phyloP scores from a whole-genome alignment of 805 yeast genomes.

The Zygoascus biomembranicola region DNA sequence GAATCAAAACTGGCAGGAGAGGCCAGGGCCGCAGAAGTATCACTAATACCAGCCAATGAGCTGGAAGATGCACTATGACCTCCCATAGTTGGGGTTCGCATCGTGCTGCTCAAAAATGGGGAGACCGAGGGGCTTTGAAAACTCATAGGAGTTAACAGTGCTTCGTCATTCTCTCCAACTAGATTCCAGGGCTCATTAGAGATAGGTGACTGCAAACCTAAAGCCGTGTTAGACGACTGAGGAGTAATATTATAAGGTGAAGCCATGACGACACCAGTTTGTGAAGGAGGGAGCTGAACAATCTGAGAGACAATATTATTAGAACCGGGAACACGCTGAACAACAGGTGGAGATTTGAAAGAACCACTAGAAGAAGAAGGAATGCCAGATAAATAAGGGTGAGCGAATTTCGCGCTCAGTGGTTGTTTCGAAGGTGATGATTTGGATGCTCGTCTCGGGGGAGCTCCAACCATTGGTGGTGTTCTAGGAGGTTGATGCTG shows the following conservation, averaged over 20 bases:
- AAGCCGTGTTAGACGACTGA: not conserved
- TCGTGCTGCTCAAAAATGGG: not conserved
- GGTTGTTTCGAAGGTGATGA: not conserved
- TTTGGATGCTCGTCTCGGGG: not conserved
- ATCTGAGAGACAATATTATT: conserved; percentile 8
- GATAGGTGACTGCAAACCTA: conserved; percentile 1
- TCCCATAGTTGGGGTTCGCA: not conserved
- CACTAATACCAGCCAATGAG: not conserved
- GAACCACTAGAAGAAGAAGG: not conserved
- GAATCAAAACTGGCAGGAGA: not conserved
- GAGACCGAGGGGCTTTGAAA: not conserved
- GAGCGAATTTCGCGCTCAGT: conserved; percentile 49
- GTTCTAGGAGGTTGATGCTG: not conserved
- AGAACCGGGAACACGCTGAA: not conserved
- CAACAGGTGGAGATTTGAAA: not conserved
- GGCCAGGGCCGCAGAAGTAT: not conserved
- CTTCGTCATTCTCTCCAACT: not conserved
- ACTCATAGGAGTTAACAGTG: not conserved
- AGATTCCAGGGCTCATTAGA: not conserved
- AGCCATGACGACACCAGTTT: not conserved
- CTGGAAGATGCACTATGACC: not conserved
- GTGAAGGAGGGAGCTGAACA: conserved; percentile 1
- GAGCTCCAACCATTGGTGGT: not conserved
- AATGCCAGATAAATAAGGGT: conserved; percentile 45
- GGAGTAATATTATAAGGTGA: not conserved